Evolutionary conservation across 1,284 basidiomycete genomes (phyloP).

Genomic region (Boletellus dicymbophilus): DNA sequence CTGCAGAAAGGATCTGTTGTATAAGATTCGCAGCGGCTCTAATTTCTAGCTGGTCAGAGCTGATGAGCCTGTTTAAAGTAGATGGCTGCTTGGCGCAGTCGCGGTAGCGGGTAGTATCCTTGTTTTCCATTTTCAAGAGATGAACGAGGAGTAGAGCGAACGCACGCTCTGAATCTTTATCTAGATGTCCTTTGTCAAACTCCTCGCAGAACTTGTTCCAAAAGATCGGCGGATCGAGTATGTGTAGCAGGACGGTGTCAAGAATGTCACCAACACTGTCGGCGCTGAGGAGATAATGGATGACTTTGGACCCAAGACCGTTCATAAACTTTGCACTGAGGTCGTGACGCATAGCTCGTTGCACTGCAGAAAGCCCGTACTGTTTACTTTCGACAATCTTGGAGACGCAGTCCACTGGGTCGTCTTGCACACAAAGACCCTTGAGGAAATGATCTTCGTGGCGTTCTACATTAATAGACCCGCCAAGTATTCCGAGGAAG

Average conservation of each 20-base stretch:
- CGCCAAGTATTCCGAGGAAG: conserved; percentile 25
- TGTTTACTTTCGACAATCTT: conserved; percentile 40
- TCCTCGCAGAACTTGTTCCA: conserved; percentile 46
- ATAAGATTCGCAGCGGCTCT: conserved; percentile 42
- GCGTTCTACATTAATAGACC: conserved; percentile 18
- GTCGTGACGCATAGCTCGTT: conserved; percentile 46
- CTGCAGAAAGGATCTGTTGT: conserved; percentile 39
- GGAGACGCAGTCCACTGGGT: conserved; percentile 41
- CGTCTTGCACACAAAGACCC: conserved; percentile 43
- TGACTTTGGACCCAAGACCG: conserved; percentile 37
- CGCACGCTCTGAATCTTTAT: conserved; percentile 34
- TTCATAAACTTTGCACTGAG: conserved; percentile 46
- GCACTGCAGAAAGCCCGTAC: conserved; percentile 45
- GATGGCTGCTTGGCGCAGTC: conserved; percentile 36
- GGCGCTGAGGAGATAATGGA: conserved; percentile 46
- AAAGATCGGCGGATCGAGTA: conserved; percentile 58
- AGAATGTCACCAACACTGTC: conserved; percentile 45
- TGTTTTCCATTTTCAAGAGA: conserved; percentile 44
- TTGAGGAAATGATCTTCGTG: conserved; percentile 44
- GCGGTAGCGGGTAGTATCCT: conserved; percentile 39
- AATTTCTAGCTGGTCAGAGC: conserved; percentile 37
- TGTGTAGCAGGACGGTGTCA: conserved; percentile 38
- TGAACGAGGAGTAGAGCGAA: conserved; percentile 56
- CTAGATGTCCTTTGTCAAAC: conserved; percentile 40
- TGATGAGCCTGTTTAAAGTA: conserved; percentile 36